Evolutionary conservation across 139 green algal genomes (phyloP).

Genomic region (Edaphochlamys debaryana): DNA sequence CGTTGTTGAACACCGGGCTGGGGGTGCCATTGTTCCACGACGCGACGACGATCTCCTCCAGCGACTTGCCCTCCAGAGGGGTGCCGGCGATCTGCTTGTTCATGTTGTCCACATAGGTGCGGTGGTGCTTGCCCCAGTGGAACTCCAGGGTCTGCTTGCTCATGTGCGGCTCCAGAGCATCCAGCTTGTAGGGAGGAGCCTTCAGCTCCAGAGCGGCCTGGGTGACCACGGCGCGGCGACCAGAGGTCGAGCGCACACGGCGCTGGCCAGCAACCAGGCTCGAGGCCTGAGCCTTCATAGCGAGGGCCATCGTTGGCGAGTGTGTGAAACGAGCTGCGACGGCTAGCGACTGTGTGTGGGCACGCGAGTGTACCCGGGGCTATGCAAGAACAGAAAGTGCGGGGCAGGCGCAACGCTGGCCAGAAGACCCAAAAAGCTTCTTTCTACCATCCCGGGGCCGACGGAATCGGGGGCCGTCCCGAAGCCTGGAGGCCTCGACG

Average conservation of each 20-base stretch:
- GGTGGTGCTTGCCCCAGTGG: constrained; percentile 96
- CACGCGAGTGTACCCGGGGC: no score
- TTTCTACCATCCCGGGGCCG: no score
- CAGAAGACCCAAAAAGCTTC: no score
- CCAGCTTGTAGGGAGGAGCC: constrained; percentile 64
- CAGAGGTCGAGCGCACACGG: constrained; percentile 2
- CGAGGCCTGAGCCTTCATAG: constrained; percentile 34
- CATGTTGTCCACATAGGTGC: constrained; percentile 91
- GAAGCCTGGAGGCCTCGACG: no score
- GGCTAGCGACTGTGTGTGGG: no score
- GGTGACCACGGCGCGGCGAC: constrained; percentile 36
- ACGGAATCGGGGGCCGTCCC: no score
- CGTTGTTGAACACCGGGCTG: constrained; percentile 94
- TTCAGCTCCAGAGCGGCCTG: constrained; percentile 62
- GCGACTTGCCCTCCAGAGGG: constrained; percentile 79
- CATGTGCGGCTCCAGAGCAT: constrained; percentile 83
- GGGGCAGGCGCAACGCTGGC: no score
- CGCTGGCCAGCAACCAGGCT: constrained; percentile 36
- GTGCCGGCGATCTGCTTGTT: constrained; percentile 95
- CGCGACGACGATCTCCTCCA: constrained; percentile 85
- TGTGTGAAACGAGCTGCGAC: not conserved
- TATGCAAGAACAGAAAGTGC: no score
- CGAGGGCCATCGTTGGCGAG: constrained; percentile 38
- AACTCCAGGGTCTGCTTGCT: constrained; percentile 81
- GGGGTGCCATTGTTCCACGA: constrained; percentile 89